Conservation (phyloP, 2,329 filamentous ascomycete species). For the Hymenoscyphus occultus region DNA sequence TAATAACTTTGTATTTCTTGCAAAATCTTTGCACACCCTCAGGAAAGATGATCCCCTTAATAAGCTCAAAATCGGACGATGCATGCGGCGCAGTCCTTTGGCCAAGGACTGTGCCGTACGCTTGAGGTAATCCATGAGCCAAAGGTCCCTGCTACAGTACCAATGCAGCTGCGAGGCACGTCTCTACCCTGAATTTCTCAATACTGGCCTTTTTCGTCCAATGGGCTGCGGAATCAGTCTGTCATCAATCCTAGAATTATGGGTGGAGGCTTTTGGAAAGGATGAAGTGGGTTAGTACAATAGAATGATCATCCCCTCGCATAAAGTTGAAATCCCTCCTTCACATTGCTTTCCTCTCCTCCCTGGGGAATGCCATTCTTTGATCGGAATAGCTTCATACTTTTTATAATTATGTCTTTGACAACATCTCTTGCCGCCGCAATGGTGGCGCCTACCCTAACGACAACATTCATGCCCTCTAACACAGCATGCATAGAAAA, state of each 20-base stretch:
- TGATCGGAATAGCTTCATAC: background rate
- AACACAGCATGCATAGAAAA: conserved; percentile 26
- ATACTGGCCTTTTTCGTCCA: background rate
- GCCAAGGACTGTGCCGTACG: conserved; percentile 6
- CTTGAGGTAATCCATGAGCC: conserved; percentile 6
- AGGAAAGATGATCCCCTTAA: background rate
- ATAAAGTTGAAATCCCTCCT: background rate
- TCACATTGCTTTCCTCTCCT: background rate
- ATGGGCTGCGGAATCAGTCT: background rate
- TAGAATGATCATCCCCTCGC: background rate
- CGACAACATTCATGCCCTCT: conserved; percentile 16
- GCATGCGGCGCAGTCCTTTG: too few relatives aligned
- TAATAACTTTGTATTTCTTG: background rate
- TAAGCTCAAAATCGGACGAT: background rate
- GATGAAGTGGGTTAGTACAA: background rate
- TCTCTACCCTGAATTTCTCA: background rate
- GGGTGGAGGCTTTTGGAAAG: background rate
- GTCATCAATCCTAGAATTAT: background rate
- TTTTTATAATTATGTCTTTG: conserved; percentile 7
- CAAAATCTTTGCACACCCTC: background rate
- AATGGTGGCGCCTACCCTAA: conserved; percentile 9
- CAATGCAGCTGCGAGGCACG: background rate
- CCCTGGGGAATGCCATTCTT: background rate
- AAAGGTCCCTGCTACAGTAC: background rate
- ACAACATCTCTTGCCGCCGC: conserved; percentile 1